Conservation (phyloP, 345 rosid species). For the Euphorbia pulcherrima region DNA sequence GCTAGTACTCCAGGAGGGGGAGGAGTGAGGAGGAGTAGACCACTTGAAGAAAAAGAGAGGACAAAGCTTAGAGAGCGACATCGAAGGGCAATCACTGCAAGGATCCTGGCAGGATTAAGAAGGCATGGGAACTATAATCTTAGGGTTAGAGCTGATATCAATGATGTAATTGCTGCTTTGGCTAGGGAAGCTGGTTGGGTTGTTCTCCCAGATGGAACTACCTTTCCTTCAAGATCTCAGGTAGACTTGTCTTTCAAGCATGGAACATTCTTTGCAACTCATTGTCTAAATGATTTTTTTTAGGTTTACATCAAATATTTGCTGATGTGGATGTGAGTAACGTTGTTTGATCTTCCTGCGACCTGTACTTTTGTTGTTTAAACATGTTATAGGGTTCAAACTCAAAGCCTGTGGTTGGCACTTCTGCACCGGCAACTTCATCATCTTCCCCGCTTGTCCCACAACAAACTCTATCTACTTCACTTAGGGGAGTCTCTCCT, state of each 20-base stretch:
- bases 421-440: conserved; percentile 45
- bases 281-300: not conserved
- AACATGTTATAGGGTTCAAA: conserved; percentile 59
- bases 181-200: conserved; percentile 99
- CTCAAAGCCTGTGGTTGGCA: conserved; percentile 62
- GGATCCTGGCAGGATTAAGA: conserved; percentile 89
- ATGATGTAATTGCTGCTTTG: conserved; percentile 96
- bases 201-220: conserved; percentile 99
- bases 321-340: not conserved
- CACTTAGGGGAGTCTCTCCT: conserved; percentile 57
- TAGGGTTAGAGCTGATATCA: conserved; percentile 97
- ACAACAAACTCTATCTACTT: conserved; percentile 57
- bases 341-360: not conserved
- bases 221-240: conserved; percentile 93
- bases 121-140: conserved; percentile 98
- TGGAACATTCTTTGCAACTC: not conserved
- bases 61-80: conserved; percentile 96
- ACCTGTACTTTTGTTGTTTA: conserved; percentile 1
- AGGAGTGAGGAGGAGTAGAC: conserved; percentile 69
- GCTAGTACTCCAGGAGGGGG: conserved; percentile 62
- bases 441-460: conserved; percentile 62
- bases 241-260: conserved; percentile 35
- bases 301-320: not conserved
- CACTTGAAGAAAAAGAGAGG: conserved; percentile 91
- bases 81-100: conserved; percentile 94